Percentiles rank a stretch among this genome's conserved stretches.
phyloP scores from a whole-genome alignment of 352 stramenopile species.

The Globisporangium parvum region DNA sequence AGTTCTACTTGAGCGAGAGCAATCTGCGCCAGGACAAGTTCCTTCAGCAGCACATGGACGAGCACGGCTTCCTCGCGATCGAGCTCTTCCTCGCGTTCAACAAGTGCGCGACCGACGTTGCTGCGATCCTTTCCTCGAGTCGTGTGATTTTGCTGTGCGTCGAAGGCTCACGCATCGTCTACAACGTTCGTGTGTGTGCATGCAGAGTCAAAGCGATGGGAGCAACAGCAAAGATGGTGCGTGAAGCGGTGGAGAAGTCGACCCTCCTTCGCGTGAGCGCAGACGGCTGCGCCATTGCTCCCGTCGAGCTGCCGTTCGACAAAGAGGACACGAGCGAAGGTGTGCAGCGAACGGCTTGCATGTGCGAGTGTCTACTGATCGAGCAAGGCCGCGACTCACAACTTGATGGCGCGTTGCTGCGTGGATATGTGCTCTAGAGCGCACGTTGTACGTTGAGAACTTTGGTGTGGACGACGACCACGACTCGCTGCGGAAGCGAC shows the following conservation, averaged over 20 bases:
- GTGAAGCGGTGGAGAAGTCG: conserved; percentile 57
- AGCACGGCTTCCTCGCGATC: conserved; percentile 44
- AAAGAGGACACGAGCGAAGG: conserved; percentile 21
- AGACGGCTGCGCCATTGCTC: conserved; percentile 32
- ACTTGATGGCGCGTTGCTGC: background rate
- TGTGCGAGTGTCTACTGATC: background rate
- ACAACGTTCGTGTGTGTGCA: background rate
- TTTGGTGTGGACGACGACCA: conserved; percentile 55
- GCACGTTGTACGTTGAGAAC: conserved; percentile 75
- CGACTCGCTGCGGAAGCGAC: conserved; percentile 51
- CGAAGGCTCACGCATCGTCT: too few species aligned
- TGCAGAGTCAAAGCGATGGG: conserved; percentile 43
- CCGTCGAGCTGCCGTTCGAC: conserved; percentile 25
- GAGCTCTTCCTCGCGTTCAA: conserved; percentile 67
- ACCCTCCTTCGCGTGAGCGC: conserved; percentile 36
- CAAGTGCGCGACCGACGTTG: conserved; percentile 21
- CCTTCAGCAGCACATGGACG: conserved; percentile 68
- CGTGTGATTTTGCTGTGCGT: background rate
- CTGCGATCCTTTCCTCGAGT: conserved; percentile 1
- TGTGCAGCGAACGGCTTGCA: too few species aligned
- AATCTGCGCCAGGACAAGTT: conserved; percentile 81
- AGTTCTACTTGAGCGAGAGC: conserved; percentile 77
- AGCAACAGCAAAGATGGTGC: conserved; percentile 47
- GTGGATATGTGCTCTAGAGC: conserved; percentile 30
- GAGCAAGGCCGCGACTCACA: too few species aligned